Conservation (phyloP, 495 filamentous ascomycete genomes). For the Tuber aestivum region DNA sequence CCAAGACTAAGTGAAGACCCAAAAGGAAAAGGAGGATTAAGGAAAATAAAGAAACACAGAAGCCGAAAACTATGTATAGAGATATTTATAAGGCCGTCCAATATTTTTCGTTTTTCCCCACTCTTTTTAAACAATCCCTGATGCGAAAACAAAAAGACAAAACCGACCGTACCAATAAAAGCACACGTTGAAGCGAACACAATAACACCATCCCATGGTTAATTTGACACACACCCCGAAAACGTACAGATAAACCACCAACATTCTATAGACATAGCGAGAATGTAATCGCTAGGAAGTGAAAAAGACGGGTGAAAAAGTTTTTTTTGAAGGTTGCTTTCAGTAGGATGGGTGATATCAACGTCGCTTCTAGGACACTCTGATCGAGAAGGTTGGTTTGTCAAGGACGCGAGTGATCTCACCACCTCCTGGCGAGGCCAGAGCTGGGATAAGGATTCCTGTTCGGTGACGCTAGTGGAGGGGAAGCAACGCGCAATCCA, state of each 20-base stretch:
- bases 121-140: slow-evolving; percentile 39
- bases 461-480: slow-evolving; percentile 53
- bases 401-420: slow-evolving; percentile 13
- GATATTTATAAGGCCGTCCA: slow-evolving; percentile 42
- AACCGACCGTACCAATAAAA: slow-evolving; percentile 37
- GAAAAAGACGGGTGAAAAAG: slow-evolving; percentile 30
- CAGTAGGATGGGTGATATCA: slow-evolving; percentile 24
- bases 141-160: slow-evolving; percentile 38
- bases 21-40: slow-evolving; percentile 24
- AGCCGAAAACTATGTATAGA: slow-evolving; percentile 44
- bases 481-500: slow-evolving; percentile 79
- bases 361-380: slow-evolving; percentile 17
- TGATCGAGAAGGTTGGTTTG: slow-evolving; percentile 13
- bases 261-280: slow-evolving; percentile 43
- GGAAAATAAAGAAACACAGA: slow-evolving; percentile 27
- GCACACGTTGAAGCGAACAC: slow-evolving; percentile 38
- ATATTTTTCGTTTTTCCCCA: slow-evolving; percentile 41
- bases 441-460: slow-evolving; percentile 34
- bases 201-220: slow-evolving; percentile 44
- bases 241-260: slow-evolving; percentile 43
- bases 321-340: slow-evolving; percentile 20
- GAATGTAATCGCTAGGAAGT: slow-evolving; percentile 35
- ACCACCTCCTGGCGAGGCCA: slow-evolving; percentile 40
- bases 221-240: slow-evolving; percentile 38
- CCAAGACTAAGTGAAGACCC: slow-evolving; percentile 41